Base-by-base conservation (phyloP, 805 yeast species). In the Wickerhamiella brachini region DNA sequence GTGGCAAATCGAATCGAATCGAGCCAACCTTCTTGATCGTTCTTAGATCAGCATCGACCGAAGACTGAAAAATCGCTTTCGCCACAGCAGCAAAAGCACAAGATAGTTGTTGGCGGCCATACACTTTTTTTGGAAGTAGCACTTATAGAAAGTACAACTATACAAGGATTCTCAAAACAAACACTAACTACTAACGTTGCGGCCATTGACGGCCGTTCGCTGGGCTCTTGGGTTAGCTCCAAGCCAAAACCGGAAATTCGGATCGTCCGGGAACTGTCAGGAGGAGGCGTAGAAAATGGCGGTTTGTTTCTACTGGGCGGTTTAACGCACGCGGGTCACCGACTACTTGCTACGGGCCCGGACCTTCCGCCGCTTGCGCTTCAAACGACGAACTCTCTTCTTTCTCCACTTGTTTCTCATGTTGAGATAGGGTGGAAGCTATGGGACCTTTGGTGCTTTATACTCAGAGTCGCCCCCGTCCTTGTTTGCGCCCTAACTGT, bases 291-390 rank as follows among this genome's bases (percentile, higher is more conserved):
- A 29, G 34, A 29, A 9, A 29, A 29, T 29, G 34, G 34, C 34
- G 34, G 34, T 29, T 29, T 29, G 34, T 29, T 29, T 29, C 34
- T 29, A 29, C 34, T 29, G 15, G 15, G 34, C 34, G 34, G 12
- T 7, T 29, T 29, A 29, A 37, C 41, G 20, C 41, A 15, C 17
- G 20, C 41, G 41, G 41, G 41, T 15, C 41, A 37, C 41, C 44
- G 62, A 58, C 59, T 58, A 60, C 57, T 60, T 60, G 63, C 95
- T 86, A 86, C 97, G 88, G 78, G 97, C 97, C 86, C 97, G 87
- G 71, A 90, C 96, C 95, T 90, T 90, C 97, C 97, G 96, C 85
- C 97, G 86, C 95, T 90, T 90, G 82, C 97, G 87, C 86, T 90
- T 90, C 74, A 90, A 85, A 86, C 97, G 87, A 86, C 97, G 89